Evolutionary conservation across 2,329 filamentous ascomycete species (phyloP), one percentile per base, ranked within the genome.

Genomic region (Bipolaris cookei): DNA sequence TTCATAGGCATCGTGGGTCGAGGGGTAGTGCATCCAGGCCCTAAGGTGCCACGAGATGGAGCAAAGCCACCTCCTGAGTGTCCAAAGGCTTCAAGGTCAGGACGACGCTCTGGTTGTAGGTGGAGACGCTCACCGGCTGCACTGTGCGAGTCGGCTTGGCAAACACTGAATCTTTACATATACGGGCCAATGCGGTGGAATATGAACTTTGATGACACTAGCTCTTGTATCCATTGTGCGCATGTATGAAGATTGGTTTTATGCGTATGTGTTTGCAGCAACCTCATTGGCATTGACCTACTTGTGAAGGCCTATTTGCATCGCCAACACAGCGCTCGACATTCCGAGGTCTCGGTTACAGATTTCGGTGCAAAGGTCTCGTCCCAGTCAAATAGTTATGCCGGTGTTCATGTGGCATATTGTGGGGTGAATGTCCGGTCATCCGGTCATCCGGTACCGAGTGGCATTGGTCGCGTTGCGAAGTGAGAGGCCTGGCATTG

Each of bases 31-130:
- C 28, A 35, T 37, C 20, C 20, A 37, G 30, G 45, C 45, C 32
- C 18, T 25, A 6, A 32, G 16, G 30, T 21, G 18, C 32, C n/a
- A 48, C 7, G 13, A 48, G 30, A 48, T 48, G 42, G 6, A 45
- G 42, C 42, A 45, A 45, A 45, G 42, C 42, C 42, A 45, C 42
- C 42, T 45, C 42, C 42, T 45, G 42, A 45, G 7, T 32, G 28
- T n/a, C 10, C 5, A 30, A 30, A 18, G 23, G 5, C 42, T 45
- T 45, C 8, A 11, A 28, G n/a, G 25, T 44, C 42, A 45, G 13
- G 28, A 34, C 42, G 21, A 32, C n/a, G 23, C 42, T 16, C 13
- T 45, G 11, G 42, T 34, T 28, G 25, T 21, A 20, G 42, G 47
- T 30, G 34, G 35, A 32, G 23, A 30, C 35, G 35, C 37, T 25